Evolutionary conservation across 1,284 basidiomycete genomes (phyloP).

Genomic region (Tilletia horrida): DNA sequence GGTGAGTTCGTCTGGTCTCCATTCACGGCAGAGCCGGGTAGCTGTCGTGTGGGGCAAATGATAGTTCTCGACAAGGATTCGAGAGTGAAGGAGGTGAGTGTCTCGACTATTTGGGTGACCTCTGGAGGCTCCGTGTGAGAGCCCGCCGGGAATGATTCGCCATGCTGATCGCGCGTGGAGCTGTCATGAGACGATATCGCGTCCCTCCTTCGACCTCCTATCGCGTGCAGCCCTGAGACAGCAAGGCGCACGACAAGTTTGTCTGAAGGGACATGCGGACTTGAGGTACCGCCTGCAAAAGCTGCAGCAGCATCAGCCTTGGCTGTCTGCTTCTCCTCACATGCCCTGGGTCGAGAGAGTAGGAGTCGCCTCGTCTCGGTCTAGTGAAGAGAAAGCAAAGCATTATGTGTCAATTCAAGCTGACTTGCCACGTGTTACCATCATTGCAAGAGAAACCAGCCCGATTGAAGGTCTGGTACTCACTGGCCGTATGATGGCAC

Average conservation of each 20-base stretch:
- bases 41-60: neutral
- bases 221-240: neutral
- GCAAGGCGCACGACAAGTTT: neutral
- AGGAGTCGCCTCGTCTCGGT: neutral
- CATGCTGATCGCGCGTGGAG: neutral
- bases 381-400: neutral
- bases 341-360: neutral
- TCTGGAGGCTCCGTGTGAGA: neutral
- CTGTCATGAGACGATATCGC: neutral
- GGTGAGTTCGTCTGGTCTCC: no score
- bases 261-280: neutral
- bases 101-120: neutral
- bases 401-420: neutral
- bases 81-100: neutral
- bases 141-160: neutral
- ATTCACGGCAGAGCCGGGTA: no score
- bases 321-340: neutral
- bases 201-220: neutral
- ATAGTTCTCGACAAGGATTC: neutral
- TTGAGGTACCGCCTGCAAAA: neutral
- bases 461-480: neutral
- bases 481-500: conserved; percentile 7
- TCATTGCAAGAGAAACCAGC: no score
- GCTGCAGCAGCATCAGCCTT: neutral
- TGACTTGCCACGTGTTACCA: no score